Base-by-base conservation (phyloP, 129 eudicot genomes). In the Dittrichia graveolens region DNA sequence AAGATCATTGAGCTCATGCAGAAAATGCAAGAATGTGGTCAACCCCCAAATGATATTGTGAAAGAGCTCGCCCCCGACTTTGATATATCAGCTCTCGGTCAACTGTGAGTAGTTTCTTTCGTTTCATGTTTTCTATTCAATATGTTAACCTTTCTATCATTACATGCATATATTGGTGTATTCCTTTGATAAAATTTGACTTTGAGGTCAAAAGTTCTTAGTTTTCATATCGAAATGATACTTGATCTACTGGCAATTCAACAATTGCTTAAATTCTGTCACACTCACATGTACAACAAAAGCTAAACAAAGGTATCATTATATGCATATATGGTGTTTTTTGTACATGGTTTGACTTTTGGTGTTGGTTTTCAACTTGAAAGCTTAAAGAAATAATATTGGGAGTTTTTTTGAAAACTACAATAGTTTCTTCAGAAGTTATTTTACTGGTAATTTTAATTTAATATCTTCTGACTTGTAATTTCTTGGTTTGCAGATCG, bases 11-110 rank as follows among this genome's bases (percentile, higher is more conserved):
- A 95, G 79, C 93, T 95, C 65, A 95, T 95, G 99, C 99, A 95
- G 80, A 91, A 88, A 75, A 95, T 95, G 97, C 99, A 95, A 83
- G 99, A 95, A 62, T 95, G 99, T 74, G 99, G 99, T 50, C 99
- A 95, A 73, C 99, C 99, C 5, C 99, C 99, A 2, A 90, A 81
- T 46, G 99, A 95, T 73, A 95, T 95, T 54, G 96, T 90, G 34
- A 91, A 88, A 73, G 97, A 95, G 71, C 91, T 95, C 14, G 96
- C 91, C 73, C 99, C 99, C 7, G 99, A 86, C 18, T 90, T 90
- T 73, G 97, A 95, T 78, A 65, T 95, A 55, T 90, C 99, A 52
- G 86, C 75, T 75, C 86, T 95, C 74, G 99, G 96, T 70, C 96
- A 90, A 83, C 59, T 95, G 99, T 95, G 68, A 95, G 99, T 83